A percentile compares a stretch with the other conserved stretches of the same genome.
phyloP scores from a whole-genome alignment of 2,329 filamentous ascomycete genomes.

The Metarhizium brunneum region DNA sequence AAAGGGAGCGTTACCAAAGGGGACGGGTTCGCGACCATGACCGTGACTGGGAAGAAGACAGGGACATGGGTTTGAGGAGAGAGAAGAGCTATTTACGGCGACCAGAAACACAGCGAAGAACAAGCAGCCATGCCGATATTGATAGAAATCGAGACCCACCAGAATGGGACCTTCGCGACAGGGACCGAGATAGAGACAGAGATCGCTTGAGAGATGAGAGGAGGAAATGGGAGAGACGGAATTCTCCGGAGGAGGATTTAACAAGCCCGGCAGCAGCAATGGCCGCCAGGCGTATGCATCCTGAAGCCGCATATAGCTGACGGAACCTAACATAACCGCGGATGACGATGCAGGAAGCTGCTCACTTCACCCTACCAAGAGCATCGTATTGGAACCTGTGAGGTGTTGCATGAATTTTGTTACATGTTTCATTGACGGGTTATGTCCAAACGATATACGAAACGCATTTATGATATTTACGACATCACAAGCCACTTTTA shows the following conservation, averaged over 20 bases:
- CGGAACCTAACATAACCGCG: background rate
- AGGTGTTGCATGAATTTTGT: background rate
- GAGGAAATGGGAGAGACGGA: slow-evolving; percentile 26
- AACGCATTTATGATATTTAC: slow-evolving; percentile 19
- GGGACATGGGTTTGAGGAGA: slow-evolving; percentile 20
- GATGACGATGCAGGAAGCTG: background rate
- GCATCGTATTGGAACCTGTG: background rate
- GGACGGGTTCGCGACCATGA: slow-evolving; percentile 24
- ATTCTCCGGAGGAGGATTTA: slow-evolving; percentile 19
- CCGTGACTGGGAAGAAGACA: slow-evolving; percentile 22
- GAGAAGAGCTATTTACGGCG: slow-evolving; percentile 27
- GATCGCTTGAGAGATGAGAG: slow-evolving; percentile 24
- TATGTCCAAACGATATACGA: slow-evolving; percentile 25
- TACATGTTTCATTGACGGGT: background rate
- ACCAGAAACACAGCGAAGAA: slow-evolving; percentile 32
- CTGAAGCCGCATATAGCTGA: slow-evolving; percentile 24
- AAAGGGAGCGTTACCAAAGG: slow-evolving; percentile 24
- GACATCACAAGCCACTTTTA: background rate
- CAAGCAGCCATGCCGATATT: slow-evolving; percentile 41
- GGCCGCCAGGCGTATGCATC: slow-evolving; percentile 19
- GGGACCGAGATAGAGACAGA: slow-evolving; percentile 11
- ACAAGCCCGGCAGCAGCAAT: slow-evolving; percentile 23
- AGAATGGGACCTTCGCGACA: slow-evolving; percentile 21
- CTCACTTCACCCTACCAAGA: background rate
- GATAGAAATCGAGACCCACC: slow-evolving; percentile 30